Percentiles rank a stretch among this genome's conserved stretches.
phyloP scores from a whole-genome alignment of 2,329 filamentous ascomycete genomes.

The Trichoderma aggressivum region DNA sequence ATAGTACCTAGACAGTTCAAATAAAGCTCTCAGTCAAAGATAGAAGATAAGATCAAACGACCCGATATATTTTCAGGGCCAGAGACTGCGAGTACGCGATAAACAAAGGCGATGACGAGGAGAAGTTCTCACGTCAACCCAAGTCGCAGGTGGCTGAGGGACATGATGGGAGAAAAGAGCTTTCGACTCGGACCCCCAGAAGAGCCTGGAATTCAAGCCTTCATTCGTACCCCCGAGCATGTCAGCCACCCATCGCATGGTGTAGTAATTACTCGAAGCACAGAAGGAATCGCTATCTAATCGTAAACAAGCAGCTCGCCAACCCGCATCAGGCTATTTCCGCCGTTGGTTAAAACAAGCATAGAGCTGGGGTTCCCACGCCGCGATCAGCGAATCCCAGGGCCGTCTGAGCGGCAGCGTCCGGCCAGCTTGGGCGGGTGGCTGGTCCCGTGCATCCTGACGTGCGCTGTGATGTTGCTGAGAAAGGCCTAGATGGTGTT shows the following conservation, averaged over 20 bases:
- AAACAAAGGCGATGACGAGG: not conserved
- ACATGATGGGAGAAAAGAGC: not conserved
- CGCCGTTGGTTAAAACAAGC: not conserved
- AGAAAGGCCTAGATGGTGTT: not conserved
- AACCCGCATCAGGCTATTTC: not conserved
- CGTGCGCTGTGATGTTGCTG: not conserved
- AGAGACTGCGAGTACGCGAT: not conserved
- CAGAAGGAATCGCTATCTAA: not conserved
- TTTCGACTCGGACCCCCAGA: not conserved
- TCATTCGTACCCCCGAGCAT: not conserved
- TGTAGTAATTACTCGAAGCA: not conserved
- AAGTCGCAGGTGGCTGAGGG: not conserved
- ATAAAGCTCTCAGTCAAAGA: not conserved
- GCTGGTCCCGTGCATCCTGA: constrained; percentile 6
- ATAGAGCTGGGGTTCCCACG: not conserved
- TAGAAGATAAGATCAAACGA: not conserved
- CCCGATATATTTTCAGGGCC: not conserved
- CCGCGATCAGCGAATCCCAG: not conserved
- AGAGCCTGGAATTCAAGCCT: constrained; percentile 2
- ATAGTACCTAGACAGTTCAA: not conserved
- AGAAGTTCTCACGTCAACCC: not conserved
- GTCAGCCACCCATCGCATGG: constrained; percentile 15
- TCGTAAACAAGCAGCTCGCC: not conserved
- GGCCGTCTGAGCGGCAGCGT: constrained; percentile 7
- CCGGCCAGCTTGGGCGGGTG: constrained; percentile 6